Evolutionary conservation across 2,329 filamentous ascomycete species (phyloP).

Genomic region (Sporothrix phasma): DNA sequence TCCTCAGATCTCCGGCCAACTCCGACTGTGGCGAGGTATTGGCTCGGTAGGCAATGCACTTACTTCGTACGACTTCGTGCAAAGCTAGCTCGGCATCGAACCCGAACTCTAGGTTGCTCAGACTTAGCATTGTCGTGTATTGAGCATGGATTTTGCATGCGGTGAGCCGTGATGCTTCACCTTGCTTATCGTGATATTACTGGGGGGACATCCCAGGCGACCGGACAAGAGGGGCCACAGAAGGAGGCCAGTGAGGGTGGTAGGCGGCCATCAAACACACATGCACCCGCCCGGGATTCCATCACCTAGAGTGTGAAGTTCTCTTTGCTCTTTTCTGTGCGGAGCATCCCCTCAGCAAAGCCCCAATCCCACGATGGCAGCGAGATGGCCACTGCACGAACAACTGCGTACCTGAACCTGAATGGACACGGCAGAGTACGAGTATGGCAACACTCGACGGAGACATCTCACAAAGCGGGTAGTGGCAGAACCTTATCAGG

Average conservation of each 20-base stretch:
- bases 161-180: neutral
- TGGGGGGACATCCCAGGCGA: neutral
- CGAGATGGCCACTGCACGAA: neutral
- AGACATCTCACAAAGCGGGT: neutral
- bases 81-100: no score
- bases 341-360: neutral
- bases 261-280: neutral
- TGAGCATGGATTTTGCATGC: neutral
- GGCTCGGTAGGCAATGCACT: no score
- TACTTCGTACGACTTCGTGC: no score
- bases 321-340: neutral
- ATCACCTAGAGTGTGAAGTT: no score
- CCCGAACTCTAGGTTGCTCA: no score
- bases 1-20: slow-evolving; percentile 11
- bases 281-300: neutral
- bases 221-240: neutral
- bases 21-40: slow-evolving; percentile 3
- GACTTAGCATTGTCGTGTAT: neutral
- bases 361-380: neutral
- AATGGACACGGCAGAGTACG: neutral
- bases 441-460: neutral
- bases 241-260: neutral
- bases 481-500: neutral
- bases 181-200: neutral
- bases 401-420: neutral